Conservation (phyloP, 371 early-diverging fungal genomes). For the Coemansia sp. region DNA sequence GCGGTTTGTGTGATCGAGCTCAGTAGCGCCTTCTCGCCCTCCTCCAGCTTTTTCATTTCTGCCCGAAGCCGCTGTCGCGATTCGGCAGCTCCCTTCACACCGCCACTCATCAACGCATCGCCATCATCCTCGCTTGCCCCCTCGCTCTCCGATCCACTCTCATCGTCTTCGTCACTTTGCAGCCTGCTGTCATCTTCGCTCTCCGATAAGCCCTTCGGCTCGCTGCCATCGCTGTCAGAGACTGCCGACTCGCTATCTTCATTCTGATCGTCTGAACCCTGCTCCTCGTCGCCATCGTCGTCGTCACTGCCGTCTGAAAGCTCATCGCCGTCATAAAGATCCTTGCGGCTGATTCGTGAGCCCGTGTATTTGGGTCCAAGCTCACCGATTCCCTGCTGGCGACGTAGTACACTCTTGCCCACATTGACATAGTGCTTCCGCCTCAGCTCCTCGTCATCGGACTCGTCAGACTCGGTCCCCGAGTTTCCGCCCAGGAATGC, state of each 20-base stretch:
- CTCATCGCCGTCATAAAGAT: constrained; percentile 56
- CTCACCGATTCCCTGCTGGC: constrained; percentile 59
- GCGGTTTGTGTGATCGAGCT: constrained; percentile 69
- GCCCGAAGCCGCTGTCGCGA: constrained; percentile 55
- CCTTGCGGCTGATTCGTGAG: constrained; percentile 65
- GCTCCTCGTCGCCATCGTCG: constrained; percentile 12
- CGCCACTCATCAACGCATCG: constrained; percentile 3
- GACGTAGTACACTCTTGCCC: constrained; percentile 71
- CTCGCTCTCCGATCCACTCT: constrained; percentile 27
- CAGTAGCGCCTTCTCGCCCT: constrained; percentile 78
- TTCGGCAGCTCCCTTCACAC: constrained; percentile 22
- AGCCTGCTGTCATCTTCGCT: constrained; percentile 1
- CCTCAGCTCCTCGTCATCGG: constrained; percentile 51
- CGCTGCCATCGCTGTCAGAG: not conserved
- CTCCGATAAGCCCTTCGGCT: constrained; percentile 1
- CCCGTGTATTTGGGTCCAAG: constrained; percentile 81
- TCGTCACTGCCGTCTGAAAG: constrained; percentile 50
- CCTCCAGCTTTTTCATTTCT: constrained; percentile 73
- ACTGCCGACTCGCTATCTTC: not conserved
- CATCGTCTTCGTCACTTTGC: not conserved
- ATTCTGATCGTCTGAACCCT: constrained; percentile 49
- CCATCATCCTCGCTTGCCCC: constrained; percentile 34
- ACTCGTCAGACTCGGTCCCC: constrained; percentile 55
- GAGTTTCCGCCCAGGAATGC: constrained; percentile 52
- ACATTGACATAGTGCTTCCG: constrained; percentile 70